Percentiles rank a stretch among this genome's conserved stretches.
These are phyloP conservation scores for Didymella lethalis DNA, from an alignment of 2,329 filamentous ascomycete genomes.

Conservation along the genomic window DNA sequence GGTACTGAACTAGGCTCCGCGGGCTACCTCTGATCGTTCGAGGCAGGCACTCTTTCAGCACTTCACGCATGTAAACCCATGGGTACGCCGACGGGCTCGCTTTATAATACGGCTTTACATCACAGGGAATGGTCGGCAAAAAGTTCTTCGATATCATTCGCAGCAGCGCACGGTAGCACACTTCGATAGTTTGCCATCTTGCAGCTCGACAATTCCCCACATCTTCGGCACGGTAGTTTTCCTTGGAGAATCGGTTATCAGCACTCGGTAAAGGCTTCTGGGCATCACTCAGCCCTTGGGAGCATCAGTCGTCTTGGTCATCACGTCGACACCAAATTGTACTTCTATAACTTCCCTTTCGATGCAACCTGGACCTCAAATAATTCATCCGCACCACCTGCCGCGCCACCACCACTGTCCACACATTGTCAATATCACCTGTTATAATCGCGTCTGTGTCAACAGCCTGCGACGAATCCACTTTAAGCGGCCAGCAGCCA, in stretches of 20 bases:
- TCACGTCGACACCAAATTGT: constrained; percentile 53
- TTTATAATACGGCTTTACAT: constrained; percentile 49
- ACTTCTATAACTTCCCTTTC: constrained; percentile 53
- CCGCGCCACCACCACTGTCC: constrained; percentile 47
- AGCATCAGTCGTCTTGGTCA: constrained; percentile 49
- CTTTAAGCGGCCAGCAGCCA: constrained; percentile 36
- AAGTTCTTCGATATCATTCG: constrained; percentile 51
- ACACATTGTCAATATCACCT: constrained; percentile 47
- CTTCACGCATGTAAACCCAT: constrained; percentile 48
- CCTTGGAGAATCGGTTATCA: constrained; percentile 52
- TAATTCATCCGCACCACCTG: constrained; percentile 48
- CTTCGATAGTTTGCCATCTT: constrained; percentile 46
- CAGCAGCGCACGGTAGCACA: constrained; percentile 45
- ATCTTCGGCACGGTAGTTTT: constrained; percentile 53
- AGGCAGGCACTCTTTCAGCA: constrained; percentile 34
- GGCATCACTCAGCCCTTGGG: constrained; percentile 46
- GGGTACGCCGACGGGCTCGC: constrained; percentile 47
- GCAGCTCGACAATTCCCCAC: constrained; percentile 46
- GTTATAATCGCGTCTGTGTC: constrained; percentile 42
- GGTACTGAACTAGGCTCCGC: constrained; percentile 44
- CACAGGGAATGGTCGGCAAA: constrained; percentile 51
- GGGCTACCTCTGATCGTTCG: constrained; percentile 34
- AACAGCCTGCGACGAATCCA: constrained; percentile 37
- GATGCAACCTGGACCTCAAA: constrained; percentile 49
- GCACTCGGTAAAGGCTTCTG: constrained; percentile 49